A percentile compares a stretch with the other conserved stretches of the same genome.
phyloP scores from a whole-genome alignment of 257 asterid species.

The Solanum boliviense region DNA sequence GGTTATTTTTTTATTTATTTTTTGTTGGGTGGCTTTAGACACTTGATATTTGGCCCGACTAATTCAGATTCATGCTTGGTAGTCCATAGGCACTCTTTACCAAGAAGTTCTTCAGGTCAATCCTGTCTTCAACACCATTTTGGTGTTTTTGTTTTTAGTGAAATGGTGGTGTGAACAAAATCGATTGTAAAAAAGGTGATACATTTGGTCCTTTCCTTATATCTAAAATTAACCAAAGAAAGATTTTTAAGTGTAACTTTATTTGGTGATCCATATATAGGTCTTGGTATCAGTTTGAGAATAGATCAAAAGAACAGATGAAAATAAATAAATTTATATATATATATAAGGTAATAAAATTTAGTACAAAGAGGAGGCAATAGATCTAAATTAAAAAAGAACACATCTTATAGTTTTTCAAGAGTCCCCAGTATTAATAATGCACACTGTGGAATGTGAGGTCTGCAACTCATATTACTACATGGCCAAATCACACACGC shows the following conservation, averaged over 20 bases:
- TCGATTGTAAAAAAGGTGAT: too few relatives aligned
- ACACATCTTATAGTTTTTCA: not conserved
- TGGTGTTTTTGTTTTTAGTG: too few relatives aligned
- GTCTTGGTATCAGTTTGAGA: too few relatives aligned
- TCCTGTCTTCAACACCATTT: not conserved
- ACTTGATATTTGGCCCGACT: not conserved
- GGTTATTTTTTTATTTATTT: too few relatives aligned
- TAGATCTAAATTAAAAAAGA: not conserved
- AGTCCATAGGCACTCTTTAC: not conserved
- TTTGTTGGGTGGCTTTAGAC: not conserved
- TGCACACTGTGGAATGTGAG: not conserved
- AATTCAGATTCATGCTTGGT: not conserved
- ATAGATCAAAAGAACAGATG: not conserved
- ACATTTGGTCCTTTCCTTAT: too few relatives aligned
- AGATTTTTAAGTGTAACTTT: too few relatives aligned
- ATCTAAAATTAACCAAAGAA: too few relatives aligned
- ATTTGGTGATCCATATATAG: too few relatives aligned
- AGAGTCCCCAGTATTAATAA: too few relatives aligned
- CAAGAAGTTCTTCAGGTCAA: not conserved
- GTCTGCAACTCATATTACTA: not conserved
- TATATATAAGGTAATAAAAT: too few relatives aligned
- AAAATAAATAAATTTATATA: too few relatives aligned
- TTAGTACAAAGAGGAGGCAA: not conserved
- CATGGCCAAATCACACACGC: not conserved
- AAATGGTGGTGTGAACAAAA: not conserved